Conservation (phyloP, 2,329 filamentous ascomycete species). For the Fusarium protoensiforme region DNA sequence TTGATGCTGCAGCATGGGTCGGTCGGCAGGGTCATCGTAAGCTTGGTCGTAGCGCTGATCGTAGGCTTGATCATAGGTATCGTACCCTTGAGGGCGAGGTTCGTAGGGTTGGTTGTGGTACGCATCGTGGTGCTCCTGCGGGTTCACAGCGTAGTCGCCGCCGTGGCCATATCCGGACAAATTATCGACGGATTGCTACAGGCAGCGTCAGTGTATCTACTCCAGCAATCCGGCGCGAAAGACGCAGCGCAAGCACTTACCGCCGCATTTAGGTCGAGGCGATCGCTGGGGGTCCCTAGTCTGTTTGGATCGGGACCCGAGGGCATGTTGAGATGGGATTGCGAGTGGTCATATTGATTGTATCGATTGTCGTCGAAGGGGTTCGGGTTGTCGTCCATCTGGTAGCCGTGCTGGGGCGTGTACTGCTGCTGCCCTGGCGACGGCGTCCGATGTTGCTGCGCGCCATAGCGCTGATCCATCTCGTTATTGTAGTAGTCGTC, state of each 20-base stretch:
- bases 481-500: conserved; percentile 70
- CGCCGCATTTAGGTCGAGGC: conserved; percentile 84
- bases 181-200: conserved; percentile 64
- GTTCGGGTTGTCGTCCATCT: conserved; percentile 80
- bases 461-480: conserved; percentile 59
- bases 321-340: conserved; percentile 46
- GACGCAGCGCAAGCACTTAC: conserved; percentile 61
- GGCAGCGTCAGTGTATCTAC: conserved; percentile 11
- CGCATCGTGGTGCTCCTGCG: conserved; percentile 68
- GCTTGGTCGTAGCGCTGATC: conserved; percentile 70
- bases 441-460: conserved; percentile 68
- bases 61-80: conserved; percentile 62
- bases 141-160: conserved; percentile 54
- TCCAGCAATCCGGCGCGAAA: not conserved
- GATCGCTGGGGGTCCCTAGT: conserved; percentile 74
- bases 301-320: conserved; percentile 45
- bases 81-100: conserved; percentile 69
- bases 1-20: conserved; percentile 79
- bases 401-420: conserved; percentile 79
- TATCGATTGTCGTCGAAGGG: conserved; percentile 78
- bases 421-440: conserved; percentile 72
- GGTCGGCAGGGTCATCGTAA: conserved; percentile 77
- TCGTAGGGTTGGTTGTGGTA: conserved; percentile 89
- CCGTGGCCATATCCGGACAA: conserved; percentile 60
- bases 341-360: conserved; percentile 49